Evolutionary conservation across 352 stramenopile genomes (phyloP), one percentile per base, ranked within the genome.

Genomic region (Pythium phragmiticola): DNA sequence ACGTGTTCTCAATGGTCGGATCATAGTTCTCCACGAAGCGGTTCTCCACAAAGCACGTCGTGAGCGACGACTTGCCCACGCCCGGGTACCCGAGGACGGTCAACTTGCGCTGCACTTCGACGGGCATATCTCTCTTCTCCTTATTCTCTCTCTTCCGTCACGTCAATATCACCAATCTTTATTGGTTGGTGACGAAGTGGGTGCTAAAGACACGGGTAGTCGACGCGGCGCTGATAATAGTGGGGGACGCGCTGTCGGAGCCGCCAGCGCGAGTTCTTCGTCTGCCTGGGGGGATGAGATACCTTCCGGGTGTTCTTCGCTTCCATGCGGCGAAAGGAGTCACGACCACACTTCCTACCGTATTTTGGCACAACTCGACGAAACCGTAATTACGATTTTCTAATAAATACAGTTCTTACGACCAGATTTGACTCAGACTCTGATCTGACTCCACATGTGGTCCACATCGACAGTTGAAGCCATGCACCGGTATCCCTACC

Each of bases 1-100:
- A 96, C 30, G 92, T 98, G 74, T 96, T 98, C 76, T 98, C 95
- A 69, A 98, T 98, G 7, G 95, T 98, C 48, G 95, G 94, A 74
- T 98, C 93, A 69, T 98, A 98, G 72, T 94, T 95, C 67, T 92
- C 83, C 36, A 94, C 76, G 65, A 95, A 97, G 42, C 85, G 81
- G 66, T 95, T 97, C 75, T 95, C 94, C 37, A 98, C 93, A 68
- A 98, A 98, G 65, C 88, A 92, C 61, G 95, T 98, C 43, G 92
- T 97, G 49, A 98, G 75, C 56, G 92, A 98, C 47, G 90, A 97
- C 80, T 98, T 98, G 65, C 95, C 95, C 60, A 98, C 95, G 33
- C 92, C 92, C 21, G 93, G 89, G 76, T 94, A 98, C 28, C 95
- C 95, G 26, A 98, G 76, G 68, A 98, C 87, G 23, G 95, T 97